Evolutionary conservation across 164 flowering plant genomes (phyloP), one percentile per base, ranked within the genome.

Genomic region (Dillenia suffruticosa): DNA sequence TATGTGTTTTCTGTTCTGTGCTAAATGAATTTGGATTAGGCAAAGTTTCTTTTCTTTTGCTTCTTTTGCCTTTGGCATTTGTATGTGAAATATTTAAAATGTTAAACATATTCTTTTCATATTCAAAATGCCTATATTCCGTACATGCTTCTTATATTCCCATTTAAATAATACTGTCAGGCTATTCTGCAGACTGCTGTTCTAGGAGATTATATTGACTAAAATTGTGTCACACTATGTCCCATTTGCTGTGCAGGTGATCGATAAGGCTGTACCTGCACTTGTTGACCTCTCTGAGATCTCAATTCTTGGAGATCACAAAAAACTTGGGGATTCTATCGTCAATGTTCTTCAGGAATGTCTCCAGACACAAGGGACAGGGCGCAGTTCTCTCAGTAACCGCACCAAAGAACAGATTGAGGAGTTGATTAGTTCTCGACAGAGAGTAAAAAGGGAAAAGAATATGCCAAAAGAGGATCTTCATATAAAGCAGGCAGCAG

Each of bases 381-480:
- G 79, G 10, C 85, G 90, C 15, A 82, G 55, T 69, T 68, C 89
- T 53, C 11, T 81, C 11, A 83, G 79, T 70, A 79, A 44, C 65
- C 79, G 76, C 13, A 71, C 78, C 22, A 86, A 80, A 62, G 94
- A 89, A 62, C 87, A 76, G 65, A 77, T 88, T 47, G 96, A 95
- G 62, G 97, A 89, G 58, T 70, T 90, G 32, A 44, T 86, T 24
- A 79, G 62, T 64, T 82, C 90, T 19, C 81, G 85, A 58, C 87
- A 89, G 69, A 85, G 92, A 74, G 58, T 86, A 65, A 95, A 90
- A 66, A 81, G 89, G 89, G 99, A 95, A 70, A 95, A 95, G 77
- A 84, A 49, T 62, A 88, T 95, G 88, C 96, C 94, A 9, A 95
- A 90, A 76, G 97, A 95, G 78, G 99, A 95, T 73, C 96, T 95